These are phyloP conservation scores for Leccinum olivaceopallidum DNA, from an alignment of 768 basidiomycete genomes.

Conservation along the genomic window DNA sequence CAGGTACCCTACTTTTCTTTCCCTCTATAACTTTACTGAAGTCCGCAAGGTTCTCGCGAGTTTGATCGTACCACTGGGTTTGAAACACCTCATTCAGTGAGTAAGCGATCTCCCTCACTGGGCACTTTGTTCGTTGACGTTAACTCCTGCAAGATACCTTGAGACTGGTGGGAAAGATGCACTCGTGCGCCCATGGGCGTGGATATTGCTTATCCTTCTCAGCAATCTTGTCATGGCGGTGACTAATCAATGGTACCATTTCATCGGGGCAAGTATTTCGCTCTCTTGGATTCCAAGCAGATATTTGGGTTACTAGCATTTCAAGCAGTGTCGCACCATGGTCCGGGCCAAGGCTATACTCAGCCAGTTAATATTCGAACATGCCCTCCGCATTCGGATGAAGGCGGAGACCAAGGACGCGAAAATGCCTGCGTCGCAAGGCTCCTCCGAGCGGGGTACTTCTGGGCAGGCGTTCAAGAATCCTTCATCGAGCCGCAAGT, in stretches of 20 bases:
- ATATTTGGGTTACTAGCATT: neutral
- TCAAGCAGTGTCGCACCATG: neutral
- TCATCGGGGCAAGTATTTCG: neutral
- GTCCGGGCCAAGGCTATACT: slow-evolving; percentile 5
- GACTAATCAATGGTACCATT: neutral
- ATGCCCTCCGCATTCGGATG: slow-evolving; percentile 4
- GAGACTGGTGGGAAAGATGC: neutral
- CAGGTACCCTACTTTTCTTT: neutral
- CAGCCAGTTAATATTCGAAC: slow-evolving; percentile 5
- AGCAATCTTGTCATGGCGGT: neutral
- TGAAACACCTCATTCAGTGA: slow-evolving; percentile 4
- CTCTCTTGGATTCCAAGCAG: neutral
- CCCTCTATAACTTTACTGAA: neutral
- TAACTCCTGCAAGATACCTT: neutral
- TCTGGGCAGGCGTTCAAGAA: neutral
- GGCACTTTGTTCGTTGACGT: neutral
- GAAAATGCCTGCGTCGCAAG: neutral
- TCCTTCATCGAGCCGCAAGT: neutral
- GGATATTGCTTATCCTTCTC: slow-evolving; percentile 2
- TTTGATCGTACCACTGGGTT: neutral
- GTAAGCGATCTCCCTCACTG: neutral
- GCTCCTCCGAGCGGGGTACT: neutral
- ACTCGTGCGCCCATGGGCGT: slow-evolving; percentile 2
- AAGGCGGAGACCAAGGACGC: neutral
- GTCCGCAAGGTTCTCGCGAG: neutral